Conservation (phyloP, 305 asterid genomes). For the Euphrasia arctica region DNA sequence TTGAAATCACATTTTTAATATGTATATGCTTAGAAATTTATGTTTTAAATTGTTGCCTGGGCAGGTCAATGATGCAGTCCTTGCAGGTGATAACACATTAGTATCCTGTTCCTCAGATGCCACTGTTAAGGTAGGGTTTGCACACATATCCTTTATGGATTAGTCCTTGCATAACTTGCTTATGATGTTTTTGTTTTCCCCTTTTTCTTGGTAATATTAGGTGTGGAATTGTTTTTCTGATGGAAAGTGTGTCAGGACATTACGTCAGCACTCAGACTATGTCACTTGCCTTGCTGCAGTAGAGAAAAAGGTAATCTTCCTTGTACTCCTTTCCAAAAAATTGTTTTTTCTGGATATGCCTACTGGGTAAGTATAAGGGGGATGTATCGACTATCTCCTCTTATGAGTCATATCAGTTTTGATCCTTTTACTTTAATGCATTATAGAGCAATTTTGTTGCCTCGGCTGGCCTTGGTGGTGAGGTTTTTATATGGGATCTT, state of each 20-base stretch:
- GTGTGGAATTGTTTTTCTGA: slow-evolving; percentile 78
- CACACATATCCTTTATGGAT: slow-evolving; percentile 19
- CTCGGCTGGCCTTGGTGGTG: slow-evolving; percentile 99
- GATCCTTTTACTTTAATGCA: slow-evolving; percentile 28
- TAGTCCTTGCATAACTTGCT: slow-evolving; percentile 15
- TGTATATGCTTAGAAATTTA: slow-evolving; percentile 18
- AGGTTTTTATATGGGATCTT: slow-evolving; percentile 97
- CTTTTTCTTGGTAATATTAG: slow-evolving; percentile 40
- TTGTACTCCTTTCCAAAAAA: not conserved
- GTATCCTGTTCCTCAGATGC: slow-evolving; percentile 84
- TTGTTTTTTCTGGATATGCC: not conserved
- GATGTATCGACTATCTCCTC: not conserved
- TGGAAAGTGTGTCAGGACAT: slow-evolving; percentile 74
- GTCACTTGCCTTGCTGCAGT: slow-evolving; percentile 98
- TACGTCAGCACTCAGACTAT: slow-evolving; percentile 89
- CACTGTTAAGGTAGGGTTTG: slow-evolving; percentile 81
- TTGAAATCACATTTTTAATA: not conserved
- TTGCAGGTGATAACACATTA: slow-evolving; percentile 55
- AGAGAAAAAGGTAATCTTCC: slow-evolving; percentile 63
- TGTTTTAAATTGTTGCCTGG: slow-evolving; percentile 24
- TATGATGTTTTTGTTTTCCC: slow-evolving; percentile 10
- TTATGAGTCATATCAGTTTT: slow-evolving; percentile 23
- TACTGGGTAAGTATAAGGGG: not conserved
- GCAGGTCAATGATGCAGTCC: slow-evolving; percentile 76
- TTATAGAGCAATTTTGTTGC: slow-evolving; percentile 77